Conservation (phyloP, 2,329 filamentous ascomycete genomes). For the Fusarium pseudoanthophilum region DNA sequence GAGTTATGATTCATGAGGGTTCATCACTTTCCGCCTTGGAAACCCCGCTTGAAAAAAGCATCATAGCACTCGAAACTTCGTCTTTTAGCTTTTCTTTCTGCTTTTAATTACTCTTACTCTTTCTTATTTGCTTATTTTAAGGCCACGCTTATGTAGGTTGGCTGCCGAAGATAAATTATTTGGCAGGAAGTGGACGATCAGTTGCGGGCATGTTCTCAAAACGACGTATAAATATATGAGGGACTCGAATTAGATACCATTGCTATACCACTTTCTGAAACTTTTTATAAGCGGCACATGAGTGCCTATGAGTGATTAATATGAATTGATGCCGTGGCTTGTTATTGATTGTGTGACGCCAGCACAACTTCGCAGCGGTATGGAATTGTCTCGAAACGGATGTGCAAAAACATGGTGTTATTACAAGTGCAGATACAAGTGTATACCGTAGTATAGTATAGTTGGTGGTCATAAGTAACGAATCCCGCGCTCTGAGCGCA, state of each 20-base stretch:
- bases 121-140: constrained; percentile 29
- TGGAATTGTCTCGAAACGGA: neutral
- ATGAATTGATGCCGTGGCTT: neutral
- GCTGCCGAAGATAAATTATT: constrained; percentile 16
- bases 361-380: neutral
- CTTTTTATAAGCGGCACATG: neutral
- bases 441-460: neutral
- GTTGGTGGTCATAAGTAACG: neutral
- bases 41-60: constrained; percentile 16
- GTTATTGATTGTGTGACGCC: neutral
- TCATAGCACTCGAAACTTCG: neutral
- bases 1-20: constrained; percentile 20
- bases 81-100: neutral
- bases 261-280: neutral
- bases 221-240: constrained; percentile 14
- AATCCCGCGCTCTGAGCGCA: constrained; percentile 1
- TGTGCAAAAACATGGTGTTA: neutral
- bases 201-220: neutral
- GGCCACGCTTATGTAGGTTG: constrained; percentile 10
- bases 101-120: constrained; percentile 11
- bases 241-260: constrained; percentile 19
- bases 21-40: constrained; percentile 14
- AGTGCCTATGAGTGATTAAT: neutral
- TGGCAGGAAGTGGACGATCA: constrained; percentile 3
- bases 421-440: neutral